phyloP scores from a whole-genome alignment of 768 basidiomycete species.

The Boletus vinaceobasis region DNA sequence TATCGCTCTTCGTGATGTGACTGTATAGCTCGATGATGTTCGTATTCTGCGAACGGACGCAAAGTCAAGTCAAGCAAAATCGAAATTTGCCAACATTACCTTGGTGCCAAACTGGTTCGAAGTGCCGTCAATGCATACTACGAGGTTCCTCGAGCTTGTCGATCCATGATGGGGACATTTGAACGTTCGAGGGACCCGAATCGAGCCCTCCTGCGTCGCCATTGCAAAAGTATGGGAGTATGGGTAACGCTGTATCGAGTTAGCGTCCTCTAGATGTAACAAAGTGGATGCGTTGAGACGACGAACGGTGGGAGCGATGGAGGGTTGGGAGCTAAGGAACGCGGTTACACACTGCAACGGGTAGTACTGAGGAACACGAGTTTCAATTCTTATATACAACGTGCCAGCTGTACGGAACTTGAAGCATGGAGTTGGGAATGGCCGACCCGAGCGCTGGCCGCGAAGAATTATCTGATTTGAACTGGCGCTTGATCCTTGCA shows the following conservation, averaged over 20 bases:
- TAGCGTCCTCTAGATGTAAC: neutral
- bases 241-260: neutral
- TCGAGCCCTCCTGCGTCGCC: conserved; percentile 1
- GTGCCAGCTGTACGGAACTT: conserved; percentile 5
- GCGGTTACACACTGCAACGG: neutral
- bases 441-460: neutral
- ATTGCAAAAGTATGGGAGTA: neutral
- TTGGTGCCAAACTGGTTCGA: conserved; percentile 36
- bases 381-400: conserved; percentile 3
- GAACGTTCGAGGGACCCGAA: neutral
- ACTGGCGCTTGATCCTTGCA: neutral
- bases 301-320: neutral
- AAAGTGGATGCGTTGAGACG: neutral
- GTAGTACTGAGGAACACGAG: conserved; percentile 9
- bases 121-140: conserved; percentile 41
- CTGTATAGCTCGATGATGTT: conserved; percentile 41
- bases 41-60: conserved; percentile 31
- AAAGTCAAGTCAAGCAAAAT: neutral
- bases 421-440: no score
- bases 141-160: conserved; percentile 14
- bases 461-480: neutral
- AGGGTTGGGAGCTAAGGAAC: neutral
- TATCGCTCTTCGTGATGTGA: conserved; percentile 32
- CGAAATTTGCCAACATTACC: conserved; percentile 16
- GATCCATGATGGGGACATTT: conserved; percentile 1